A percentile compares a stretch with the other conserved stretches of the same genome.
Evolutionary conservation across 2,329 filamentous ascomycete species (phyloP).

Genomic region (Botrytis byssoidea): DNA sequence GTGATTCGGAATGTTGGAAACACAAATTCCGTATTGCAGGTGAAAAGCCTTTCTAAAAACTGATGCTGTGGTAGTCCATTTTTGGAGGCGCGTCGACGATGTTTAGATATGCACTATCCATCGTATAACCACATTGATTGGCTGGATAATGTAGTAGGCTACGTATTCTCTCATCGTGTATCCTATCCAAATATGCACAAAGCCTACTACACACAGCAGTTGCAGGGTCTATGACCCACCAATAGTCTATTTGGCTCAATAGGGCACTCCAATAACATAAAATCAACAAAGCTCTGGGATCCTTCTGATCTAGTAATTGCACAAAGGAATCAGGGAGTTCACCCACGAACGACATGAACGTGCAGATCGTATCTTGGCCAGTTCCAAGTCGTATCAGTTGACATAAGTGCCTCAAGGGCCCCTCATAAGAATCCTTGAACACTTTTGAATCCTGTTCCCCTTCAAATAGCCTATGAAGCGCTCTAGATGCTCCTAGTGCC

Average conservation of each 20-base stretch:
- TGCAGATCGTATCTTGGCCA: not conserved
- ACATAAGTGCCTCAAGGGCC: not conserved
- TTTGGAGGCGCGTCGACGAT: not conserved
- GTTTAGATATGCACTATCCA: not conserved
- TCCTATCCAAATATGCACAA: slow-evolving; percentile 8
- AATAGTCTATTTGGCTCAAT: slow-evolving; percentile 12
- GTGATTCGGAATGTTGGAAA: not conserved
- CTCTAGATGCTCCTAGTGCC: not conserved
- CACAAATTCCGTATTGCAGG: not conserved
- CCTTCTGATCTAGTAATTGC: slow-evolving; percentile 6
- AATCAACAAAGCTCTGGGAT: slow-evolving; percentile 16
- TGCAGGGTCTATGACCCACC: slow-evolving; percentile 20
- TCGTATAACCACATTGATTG: not conserved
- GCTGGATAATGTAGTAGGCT: slow-evolving; percentile 7
- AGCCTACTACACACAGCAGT: slow-evolving; percentile 13
- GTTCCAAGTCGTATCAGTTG: not conserved
- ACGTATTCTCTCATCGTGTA: not conserved
- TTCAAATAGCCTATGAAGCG: not conserved
- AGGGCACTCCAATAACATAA: slow-evolving; percentile 21
- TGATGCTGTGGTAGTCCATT: not conserved
- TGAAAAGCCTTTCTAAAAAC: too few relatives aligned
- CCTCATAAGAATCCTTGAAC: not conserved
- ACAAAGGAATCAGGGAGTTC: slow-evolving; percentile 12
- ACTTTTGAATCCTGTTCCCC: not conserved
- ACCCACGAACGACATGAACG: slow-evolving; percentile 18